Percentiles rank a stretch among this genome's conserved stretches.
These are phyloP conservation scores for Ogataea angusta DNA, from an alignment of 805 yeast species.

Conservation along the genomic window DNA sequence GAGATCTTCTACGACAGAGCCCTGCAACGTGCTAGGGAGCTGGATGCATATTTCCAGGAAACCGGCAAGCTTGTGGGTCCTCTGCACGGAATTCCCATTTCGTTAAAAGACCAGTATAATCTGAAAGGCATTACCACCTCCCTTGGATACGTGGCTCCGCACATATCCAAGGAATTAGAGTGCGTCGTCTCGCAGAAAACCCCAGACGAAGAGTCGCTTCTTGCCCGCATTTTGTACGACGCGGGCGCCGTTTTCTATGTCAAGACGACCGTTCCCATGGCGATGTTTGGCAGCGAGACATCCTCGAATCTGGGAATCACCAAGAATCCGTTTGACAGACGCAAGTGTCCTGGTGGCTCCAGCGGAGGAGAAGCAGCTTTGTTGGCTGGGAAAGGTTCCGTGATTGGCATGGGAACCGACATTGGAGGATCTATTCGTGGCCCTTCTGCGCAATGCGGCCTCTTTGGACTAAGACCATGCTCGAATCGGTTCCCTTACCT, in stretches of 20 bases:
- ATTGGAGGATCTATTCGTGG: conserved; percentile 39
- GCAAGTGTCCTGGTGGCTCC: conserved; percentile 41
- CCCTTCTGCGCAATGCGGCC: conserved; percentile 34
- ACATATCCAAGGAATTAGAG: conserved; percentile 29
- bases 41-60: conserved; percentile 36
- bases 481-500: conserved; percentile 36
- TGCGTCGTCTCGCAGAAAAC: conserved; percentile 27
- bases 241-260: conserved; percentile 43
- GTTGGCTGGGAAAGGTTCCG: conserved; percentile 30
- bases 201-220: conserved; percentile 29
- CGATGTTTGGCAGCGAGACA: conserved; percentile 41
- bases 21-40: conserved; percentile 35
- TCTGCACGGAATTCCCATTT: conserved; percentile 45
- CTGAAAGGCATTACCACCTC: conserved; percentile 39
- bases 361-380: conserved; percentile 46
- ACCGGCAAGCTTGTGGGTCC: conserved; percentile 39
- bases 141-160: conserved; percentile 36
- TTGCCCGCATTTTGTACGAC: conserved; percentile 33
- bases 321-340: conserved; percentile 37
- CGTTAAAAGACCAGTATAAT: conserved; percentile 44
- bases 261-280: conserved; percentile 44
- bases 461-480: conserved; percentile 34
- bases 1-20: conserved; percentile 44
- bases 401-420: conserved; percentile 39
- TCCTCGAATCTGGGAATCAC: conserved; percentile 37